These are phyloP conservation scores for Tricharina praecox DNA, from an alignment of 495 filamentous ascomycete genomes.

Conservation along the genomic window DNA sequence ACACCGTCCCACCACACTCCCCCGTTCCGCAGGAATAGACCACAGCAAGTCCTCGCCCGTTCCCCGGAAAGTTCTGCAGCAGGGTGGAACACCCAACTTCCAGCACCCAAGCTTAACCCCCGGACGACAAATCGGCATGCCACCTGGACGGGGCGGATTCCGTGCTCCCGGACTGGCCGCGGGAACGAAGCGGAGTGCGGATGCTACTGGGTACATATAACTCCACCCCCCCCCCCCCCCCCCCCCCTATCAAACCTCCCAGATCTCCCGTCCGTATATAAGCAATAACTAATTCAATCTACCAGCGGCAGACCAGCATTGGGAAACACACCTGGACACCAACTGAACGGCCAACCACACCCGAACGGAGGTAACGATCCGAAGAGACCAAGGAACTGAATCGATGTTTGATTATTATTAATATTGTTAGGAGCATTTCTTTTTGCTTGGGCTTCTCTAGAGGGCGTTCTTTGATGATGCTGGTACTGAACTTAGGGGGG, in stretches of 20 bases:
- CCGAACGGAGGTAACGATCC: constrained; percentile 15
- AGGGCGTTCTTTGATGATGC: no score
- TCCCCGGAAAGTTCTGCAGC: constrained; percentile 14
- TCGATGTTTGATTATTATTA: no score
- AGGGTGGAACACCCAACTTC: constrained; percentile 17
- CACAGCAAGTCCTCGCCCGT: constrained; percentile 25
- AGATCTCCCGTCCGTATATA: no score
- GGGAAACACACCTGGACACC: constrained; percentile 14
- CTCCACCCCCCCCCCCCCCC: no score
- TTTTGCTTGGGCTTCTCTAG: no score
- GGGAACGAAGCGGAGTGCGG: constrained; percentile 19
- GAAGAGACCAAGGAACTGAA: constrained; percentile 10
- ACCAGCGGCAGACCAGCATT: constrained; percentile 16
- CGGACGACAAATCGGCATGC: constrained; percentile 23
- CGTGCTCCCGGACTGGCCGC: constrained; percentile 16
- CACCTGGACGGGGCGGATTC: constrained; percentile 18
- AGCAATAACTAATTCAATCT: no score
- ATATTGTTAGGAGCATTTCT: no score
- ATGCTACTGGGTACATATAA: no score
- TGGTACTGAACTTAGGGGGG: no score
- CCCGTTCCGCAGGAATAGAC: constrained; percentile 24
- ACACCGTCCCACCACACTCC: constrained; percentile 22
- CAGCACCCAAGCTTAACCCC: constrained; percentile 18
- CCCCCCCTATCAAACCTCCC: no score
- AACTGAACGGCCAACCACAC: constrained; percentile 17